Percentiles rank a stretch among this genome's conserved stretches.
phyloP scores from a whole-genome alignment of 768 basidiomycete genomes.

The Agrocybe praecox region DNA sequence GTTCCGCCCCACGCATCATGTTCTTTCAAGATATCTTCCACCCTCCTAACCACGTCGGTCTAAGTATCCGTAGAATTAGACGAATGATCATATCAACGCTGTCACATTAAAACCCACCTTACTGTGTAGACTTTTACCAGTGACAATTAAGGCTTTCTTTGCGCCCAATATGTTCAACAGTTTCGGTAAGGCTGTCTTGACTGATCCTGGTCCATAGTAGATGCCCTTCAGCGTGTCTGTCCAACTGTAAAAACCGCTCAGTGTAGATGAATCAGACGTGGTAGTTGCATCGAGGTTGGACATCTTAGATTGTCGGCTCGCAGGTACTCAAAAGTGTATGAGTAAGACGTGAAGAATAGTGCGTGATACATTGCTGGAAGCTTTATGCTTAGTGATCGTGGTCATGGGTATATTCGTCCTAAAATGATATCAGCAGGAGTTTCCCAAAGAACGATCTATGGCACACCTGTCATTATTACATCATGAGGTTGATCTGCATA shows the following conservation, averaged over 20 bases:
- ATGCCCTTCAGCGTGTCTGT: slow-evolving; percentile 69
- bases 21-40: slow-evolving; percentile 58
- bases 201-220: slow-evolving; percentile 73
- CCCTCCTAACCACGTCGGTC: slow-evolving; percentile 62
- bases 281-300: slow-evolving; percentile 27
- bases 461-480: slow-evolving; percentile 5
- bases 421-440: slow-evolving; percentile 2
- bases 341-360: background rate
- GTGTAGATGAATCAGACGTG: slow-evolving; percentile 18
- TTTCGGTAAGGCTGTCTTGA: slow-evolving; percentile 63
- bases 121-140: slow-evolving; percentile 65
- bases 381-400: slow-evolving; percentile 9
- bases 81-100: background rate
- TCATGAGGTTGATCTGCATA: background rate
- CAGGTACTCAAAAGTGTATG: background rate
- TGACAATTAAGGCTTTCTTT: slow-evolving; percentile 70
- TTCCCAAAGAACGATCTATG: slow-evolving; percentile 7
- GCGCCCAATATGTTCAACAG: slow-evolving; percentile 55
- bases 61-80: slow-evolving; percentile 21
- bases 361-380: background rate
- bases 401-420: background rate
- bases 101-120: slow-evolving; percentile 44
- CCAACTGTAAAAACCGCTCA: slow-evolving; percentile 66
- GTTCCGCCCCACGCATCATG: slow-evolving; percentile 64
- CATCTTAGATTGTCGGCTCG: slow-evolving; percentile 15